Conservation (phyloP, 257 asterid genomes). For the Datura wrightii region DNA sequence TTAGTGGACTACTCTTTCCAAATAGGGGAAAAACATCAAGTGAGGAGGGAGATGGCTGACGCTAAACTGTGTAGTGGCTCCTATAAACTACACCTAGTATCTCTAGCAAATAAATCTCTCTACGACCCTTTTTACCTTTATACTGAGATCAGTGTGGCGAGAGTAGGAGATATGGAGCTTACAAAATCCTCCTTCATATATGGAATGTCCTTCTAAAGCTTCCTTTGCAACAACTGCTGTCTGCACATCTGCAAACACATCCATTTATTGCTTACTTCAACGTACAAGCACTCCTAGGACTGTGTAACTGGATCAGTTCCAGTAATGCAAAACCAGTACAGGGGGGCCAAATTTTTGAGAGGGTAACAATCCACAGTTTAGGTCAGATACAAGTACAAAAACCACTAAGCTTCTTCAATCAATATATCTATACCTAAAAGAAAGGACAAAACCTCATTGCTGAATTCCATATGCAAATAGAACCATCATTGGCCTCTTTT, state of each 20-base stretch:
- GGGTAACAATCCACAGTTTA: not conserved
- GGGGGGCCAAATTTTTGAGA: not conserved
- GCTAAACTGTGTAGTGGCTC: not conserved
- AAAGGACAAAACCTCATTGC: slow-evolving; percentile 19
- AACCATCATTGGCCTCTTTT: not conserved
- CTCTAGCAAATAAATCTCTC: not conserved
- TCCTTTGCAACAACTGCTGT: slow-evolving; percentile 96
- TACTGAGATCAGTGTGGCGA: slow-evolving; percentile 97
- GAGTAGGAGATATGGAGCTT: slow-evolving; percentile 96
- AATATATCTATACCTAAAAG: slow-evolving; percentile 14
- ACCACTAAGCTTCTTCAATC: slow-evolving; percentile 3
- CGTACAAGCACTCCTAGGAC: not conserved
- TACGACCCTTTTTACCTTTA: slow-evolving; percentile 57
- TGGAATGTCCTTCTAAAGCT: slow-evolving; percentile 96
- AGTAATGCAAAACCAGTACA: not conserved
- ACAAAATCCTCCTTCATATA: slow-evolving; percentile 98
- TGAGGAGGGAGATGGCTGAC: slow-evolving; percentile 6
- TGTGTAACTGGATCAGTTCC: not conserved
- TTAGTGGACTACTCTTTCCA: slow-evolving; percentile 12
- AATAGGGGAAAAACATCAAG: not conserved
- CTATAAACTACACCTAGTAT: not conserved
- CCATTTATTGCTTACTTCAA: not conserved
- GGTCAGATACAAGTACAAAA: slow-evolving; percentile 18
- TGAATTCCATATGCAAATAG: not conserved
- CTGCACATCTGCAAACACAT: slow-evolving; percentile 77